These are phyloP conservation scores for Hondaea fermentalgiana DNA, from an alignment of 108 stramenopile genomes.

Conservation along the genomic window DNA sequence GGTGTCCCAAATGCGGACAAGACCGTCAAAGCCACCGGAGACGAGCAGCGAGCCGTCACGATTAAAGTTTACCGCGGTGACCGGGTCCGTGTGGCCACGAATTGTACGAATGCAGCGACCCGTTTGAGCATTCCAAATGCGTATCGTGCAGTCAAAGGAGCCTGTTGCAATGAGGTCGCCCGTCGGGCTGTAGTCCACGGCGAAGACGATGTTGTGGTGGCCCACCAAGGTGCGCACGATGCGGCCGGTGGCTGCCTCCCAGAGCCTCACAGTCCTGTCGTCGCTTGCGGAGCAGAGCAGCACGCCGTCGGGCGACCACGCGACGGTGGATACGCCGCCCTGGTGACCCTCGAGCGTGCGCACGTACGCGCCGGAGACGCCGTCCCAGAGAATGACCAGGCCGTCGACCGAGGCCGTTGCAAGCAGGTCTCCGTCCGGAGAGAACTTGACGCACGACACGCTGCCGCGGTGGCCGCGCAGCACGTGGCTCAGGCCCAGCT, in stretches of 20 bases:
- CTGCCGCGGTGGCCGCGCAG: background rate
- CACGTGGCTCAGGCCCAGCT: background rate
- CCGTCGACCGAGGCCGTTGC: background rate
- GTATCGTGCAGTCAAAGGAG: conserved; percentile 55
- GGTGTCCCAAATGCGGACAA: background rate
- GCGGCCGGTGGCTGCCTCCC: background rate
- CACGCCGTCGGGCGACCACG: background rate
- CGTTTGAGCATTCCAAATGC: conserved; percentile 53
- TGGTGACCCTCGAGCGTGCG: background rate
- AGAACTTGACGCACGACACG: background rate
- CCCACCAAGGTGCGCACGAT: background rate
- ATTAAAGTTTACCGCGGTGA: background rate
- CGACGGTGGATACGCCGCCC: background rate
- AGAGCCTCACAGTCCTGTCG: background rate
- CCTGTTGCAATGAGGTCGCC: conserved; percentile 51
- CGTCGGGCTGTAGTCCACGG: conserved; percentile 20
- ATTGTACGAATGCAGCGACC: conserved; percentile 49
- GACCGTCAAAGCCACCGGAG: background rate
- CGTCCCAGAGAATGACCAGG: background rate
- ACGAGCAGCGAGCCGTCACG: conserved; percentile 2
- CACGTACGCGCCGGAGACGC: background rate
- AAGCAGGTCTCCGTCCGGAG: background rate
- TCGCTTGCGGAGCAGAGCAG: background rate
- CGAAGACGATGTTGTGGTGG: background rate
- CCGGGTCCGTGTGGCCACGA: conserved; percentile 35